phyloP scores from a whole-genome alignment of 495 filamentous ascomycete genomes.

The Aspergillus incahuasiensis region DNA sequence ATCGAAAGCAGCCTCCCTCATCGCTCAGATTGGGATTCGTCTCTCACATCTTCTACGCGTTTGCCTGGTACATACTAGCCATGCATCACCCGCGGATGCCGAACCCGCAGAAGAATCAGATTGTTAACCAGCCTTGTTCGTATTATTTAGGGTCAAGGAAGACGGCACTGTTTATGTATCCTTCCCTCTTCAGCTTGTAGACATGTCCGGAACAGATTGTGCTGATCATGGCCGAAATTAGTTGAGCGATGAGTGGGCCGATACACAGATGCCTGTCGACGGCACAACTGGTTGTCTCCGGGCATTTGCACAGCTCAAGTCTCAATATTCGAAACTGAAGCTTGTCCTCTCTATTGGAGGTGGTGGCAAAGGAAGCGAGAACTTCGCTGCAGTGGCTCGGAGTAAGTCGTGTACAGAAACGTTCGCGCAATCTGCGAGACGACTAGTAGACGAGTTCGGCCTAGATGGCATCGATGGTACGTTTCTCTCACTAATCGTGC shows the following conservation, averaged over 20 bases:
- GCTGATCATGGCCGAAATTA: conserved; percentile 33
- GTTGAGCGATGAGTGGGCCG: conserved; percentile 85
- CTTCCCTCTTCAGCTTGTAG: conserved; percentile 2
- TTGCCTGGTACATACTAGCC: conserved; percentile 55
- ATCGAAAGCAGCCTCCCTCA: conserved; percentile 71
- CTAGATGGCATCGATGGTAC: conserved; percentile 85
- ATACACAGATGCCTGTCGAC: conserved; percentile 74
- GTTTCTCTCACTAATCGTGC: background rate
- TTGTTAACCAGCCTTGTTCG: conserved; percentile 27
- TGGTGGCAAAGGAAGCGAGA: conserved; percentile 70
- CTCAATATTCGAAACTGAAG: conserved; percentile 68
- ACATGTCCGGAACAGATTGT: background rate
- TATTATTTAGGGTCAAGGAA: conserved; percentile 57
- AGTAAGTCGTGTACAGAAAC: conserved; percentile 56
- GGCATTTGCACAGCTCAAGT: conserved; percentile 69
- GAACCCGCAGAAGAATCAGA: conserved; percentile 18
- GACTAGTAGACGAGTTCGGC: conserved; percentile 67
- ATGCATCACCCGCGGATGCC: conserved; percentile 7
- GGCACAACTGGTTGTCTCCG: conserved; percentile 72
- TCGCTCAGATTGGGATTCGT: conserved; percentile 64
- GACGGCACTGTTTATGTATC: conserved; percentile 79
- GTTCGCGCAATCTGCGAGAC: conserved; percentile 68
- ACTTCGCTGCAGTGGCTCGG: conserved; percentile 69
- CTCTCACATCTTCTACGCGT: conserved; percentile 85
- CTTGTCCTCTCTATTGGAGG: conserved; percentile 85